Evolutionary conservation across 2,329 filamentous ascomycete genomes (phyloP).

Genomic region (Aspergillus sclerotialis): DNA sequence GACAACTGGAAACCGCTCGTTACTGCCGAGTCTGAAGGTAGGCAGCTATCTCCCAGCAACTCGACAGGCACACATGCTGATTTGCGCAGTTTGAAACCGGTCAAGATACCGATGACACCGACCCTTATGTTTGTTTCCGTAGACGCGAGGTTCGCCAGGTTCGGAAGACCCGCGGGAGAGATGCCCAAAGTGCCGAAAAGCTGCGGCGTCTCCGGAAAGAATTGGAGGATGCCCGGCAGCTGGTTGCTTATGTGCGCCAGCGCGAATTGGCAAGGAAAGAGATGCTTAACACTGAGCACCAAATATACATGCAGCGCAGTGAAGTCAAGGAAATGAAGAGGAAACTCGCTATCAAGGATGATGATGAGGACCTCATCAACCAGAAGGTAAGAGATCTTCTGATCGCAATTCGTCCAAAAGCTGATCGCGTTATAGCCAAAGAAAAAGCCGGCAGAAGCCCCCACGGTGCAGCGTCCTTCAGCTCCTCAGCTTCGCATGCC

Average conservation of each 20-base stretch:
- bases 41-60: constrained; percentile 6
- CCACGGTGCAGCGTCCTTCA: constrained; percentile 55
- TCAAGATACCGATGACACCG: constrained; percentile 87
- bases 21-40: constrained; percentile 72
- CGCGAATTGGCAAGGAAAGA: constrained; percentile 76
- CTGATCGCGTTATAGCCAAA: constrained; percentile 56
- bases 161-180: constrained; percentile 87
- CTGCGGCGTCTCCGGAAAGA: constrained; percentile 85
- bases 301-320: constrained; percentile 74
- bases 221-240: constrained; percentile 76
- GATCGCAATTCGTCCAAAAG: constrained; percentile 27
- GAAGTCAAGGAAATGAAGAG: constrained; percentile 83
- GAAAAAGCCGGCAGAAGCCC: constrained; percentile 57
- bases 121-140: constrained; percentile 97
- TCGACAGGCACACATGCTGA: constrained; percentile 9
- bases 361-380: constrained; percentile 91
- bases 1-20: constrained; percentile 59
- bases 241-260: constrained; percentile 69
- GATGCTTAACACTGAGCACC: constrained; percentile 64
- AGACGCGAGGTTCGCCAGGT: constrained; percentile 89
- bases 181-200: constrained; percentile 91
- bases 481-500: constrained; percentile 63
- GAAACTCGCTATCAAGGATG: constrained; percentile 79
- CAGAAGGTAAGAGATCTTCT: constrained; percentile 62
- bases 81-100: constrained; percentile 68